Evolutionary conservation across 192 early-diverging fungal species (phyloP).

Genomic region (Entomortierella parvispora): DNA sequence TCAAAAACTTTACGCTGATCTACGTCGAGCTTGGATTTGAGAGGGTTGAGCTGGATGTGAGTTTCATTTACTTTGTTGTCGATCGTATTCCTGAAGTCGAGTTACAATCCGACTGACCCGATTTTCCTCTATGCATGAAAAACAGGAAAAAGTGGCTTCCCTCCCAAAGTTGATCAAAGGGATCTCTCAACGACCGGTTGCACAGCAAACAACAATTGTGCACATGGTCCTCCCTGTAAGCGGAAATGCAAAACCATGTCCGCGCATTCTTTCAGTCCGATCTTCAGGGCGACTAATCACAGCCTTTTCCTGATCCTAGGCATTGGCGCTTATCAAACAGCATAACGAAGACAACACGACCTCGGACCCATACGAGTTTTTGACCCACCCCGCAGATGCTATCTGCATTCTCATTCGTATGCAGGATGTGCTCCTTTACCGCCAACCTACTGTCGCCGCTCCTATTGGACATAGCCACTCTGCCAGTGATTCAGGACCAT

Average conservation of each 20-base stretch:
- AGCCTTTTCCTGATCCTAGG: constrained; percentile 45
- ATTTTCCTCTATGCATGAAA: no score
- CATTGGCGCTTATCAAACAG: constrained; percentile 54
- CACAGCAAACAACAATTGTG: constrained; percentile 70
- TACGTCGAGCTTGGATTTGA: constrained; percentile 85
- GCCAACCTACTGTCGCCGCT: constrained; percentile 28
- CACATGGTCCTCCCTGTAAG: constrained; percentile 76
- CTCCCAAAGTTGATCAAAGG: constrained; percentile 72
- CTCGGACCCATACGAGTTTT: constrained; percentile 69
- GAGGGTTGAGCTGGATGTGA: constrained; percentile 58
- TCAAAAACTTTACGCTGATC: constrained; percentile 85
- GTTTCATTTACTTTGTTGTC: neutral
- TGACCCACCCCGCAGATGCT: constrained; percentile 60
- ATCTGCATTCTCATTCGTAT: constrained; percentile 64
- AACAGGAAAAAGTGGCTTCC: constrained; percentile 43
- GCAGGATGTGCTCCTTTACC: constrained; percentile 76
- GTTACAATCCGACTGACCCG: no score
- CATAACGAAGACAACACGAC: constrained; percentile 50
- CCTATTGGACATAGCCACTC: neutral
- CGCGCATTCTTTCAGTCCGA: no score
- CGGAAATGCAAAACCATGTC: no score
- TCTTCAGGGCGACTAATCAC: no score
- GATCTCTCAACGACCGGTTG: constrained; percentile 62
- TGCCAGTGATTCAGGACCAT: constrained; percentile 2
- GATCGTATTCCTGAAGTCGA: neutral